Conservation (phyloP, 2,329 filamentous ascomycete genomes). For the Cordyceps cateniannulata region DNA sequence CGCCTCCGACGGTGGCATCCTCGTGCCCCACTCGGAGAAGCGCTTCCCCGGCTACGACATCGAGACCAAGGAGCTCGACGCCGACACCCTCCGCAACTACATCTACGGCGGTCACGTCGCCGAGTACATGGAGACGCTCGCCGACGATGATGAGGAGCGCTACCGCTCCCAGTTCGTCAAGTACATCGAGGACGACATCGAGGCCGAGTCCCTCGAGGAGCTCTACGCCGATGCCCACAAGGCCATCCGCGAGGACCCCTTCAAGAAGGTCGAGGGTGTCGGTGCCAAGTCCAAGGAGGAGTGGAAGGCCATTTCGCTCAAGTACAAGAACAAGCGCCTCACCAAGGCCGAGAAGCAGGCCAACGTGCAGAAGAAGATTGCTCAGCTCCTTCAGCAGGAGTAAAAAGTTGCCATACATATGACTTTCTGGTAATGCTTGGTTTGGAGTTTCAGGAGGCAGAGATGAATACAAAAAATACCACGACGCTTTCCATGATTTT, state of each 20-base stretch:
- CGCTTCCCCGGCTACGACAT: constrained; percentile 99
- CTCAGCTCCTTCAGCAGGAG: constrained; percentile 59
- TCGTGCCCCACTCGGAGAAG: constrained; percentile 97
- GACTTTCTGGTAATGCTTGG: constrained; percentile 25
- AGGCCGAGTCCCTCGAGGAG: constrained; percentile 96
- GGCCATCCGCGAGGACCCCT: constrained; percentile 95
- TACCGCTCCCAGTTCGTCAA: constrained; percentile 97
- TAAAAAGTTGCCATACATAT: constrained; percentile 24
- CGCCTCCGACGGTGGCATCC: constrained; percentile 95
- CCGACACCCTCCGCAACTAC: constrained; percentile 97
- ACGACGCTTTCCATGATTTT: constrained; percentile 13
- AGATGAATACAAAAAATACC: constrained; percentile 29
- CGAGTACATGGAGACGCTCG: constrained; percentile 99
- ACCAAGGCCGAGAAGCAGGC: constrained; percentile 76
- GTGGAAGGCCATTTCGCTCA: constrained; percentile 92
- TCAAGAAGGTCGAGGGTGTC: constrained; percentile 77
- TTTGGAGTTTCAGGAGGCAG: constrained; percentile 33
- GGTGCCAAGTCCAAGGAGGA: constrained; percentile 88
- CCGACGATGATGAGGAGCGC: constrained; percentile 99
- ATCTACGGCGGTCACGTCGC: constrained; percentile 97
- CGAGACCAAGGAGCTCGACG: constrained; percentile 94
- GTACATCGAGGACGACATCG: constrained; percentile 95
- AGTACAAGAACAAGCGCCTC: constrained; percentile 74
- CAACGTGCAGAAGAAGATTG: constrained; percentile 86
- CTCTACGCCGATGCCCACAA: constrained; percentile 92